Evolutionary conservation across 352 stramenopile genomes (phyloP).

Genomic region (Pythium sp.): DNA sequence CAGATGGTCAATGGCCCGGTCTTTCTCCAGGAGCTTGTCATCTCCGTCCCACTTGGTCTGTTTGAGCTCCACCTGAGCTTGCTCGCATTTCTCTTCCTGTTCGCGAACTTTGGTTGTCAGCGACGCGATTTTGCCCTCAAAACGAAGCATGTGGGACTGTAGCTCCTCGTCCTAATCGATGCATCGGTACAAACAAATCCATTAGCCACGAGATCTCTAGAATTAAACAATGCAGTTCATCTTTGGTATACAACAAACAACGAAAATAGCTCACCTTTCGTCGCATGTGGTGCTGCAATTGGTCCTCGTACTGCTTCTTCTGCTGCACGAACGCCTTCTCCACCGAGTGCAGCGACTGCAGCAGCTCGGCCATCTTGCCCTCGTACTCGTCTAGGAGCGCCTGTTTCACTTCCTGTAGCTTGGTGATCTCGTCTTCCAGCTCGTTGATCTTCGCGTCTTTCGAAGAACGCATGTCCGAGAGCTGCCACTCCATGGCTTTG

Average conservation of each 20-base stretch:
- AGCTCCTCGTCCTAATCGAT: slow-evolving; percentile 25
- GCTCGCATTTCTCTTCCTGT: slow-evolving; percentile 49
- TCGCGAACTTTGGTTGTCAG: slow-evolving; percentile 45
- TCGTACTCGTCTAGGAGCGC: slow-evolving; percentile 83
- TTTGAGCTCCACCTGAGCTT: slow-evolving; percentile 52
- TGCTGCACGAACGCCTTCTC: slow-evolving; percentile 85
- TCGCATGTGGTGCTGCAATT: slow-evolving; percentile 44
- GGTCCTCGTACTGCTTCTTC: slow-evolving; percentile 73
- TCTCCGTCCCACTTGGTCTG: slow-evolving; percentile 60
- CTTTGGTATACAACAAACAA: slow-evolving; percentile 10
- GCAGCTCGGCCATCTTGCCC: slow-evolving; percentile 77
- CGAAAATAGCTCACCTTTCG: slow-evolving; percentile 35
- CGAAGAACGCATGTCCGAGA: slow-evolving; percentile 47
- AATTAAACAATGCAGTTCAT: neutral
- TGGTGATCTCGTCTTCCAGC: slow-evolving; percentile 53
- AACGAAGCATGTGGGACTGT: slow-evolving; percentile 20
- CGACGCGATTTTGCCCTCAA: slow-evolving; percentile 43
- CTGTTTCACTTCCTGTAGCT: slow-evolving; percentile 73
- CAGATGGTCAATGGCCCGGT: slow-evolving; percentile 49
- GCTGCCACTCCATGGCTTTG: slow-evolving; percentile 68
- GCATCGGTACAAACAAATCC: neutral
- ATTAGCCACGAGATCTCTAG: too few species aligned
- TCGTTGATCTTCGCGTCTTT: slow-evolving; percentile 67
- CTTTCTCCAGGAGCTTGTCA: slow-evolving; percentile 57
- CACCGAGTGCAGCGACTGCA: slow-evolving; percentile 78